Evolutionary conservation across 2,329 filamentous ascomycete genomes (phyloP).

Genomic region (Colletotrichum tropicale): DNA sequence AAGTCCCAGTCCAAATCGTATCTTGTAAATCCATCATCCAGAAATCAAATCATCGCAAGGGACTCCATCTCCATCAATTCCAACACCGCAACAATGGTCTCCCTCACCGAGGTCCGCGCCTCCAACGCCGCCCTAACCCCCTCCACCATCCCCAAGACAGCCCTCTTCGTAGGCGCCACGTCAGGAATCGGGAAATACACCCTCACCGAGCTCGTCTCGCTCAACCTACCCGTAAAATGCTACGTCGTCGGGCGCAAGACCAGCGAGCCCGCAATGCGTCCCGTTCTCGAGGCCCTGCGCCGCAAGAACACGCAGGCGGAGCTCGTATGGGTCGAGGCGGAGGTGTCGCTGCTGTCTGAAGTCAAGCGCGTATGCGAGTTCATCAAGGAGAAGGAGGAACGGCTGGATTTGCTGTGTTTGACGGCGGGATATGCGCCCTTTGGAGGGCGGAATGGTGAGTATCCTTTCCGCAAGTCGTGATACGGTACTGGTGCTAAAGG

Average conservation of each 20-base stretch:
- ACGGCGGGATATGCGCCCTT: conserved; percentile 48
- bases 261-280: conserved; percentile 30
- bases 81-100: conserved; percentile 32
- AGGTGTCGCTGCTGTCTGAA: conserved; percentile 50
- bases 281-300: conserved; percentile 40
- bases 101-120: conserved; percentile 35
- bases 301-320: conserved; percentile 41
- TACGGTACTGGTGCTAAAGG: too few relatives aligned
- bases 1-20: neutral
- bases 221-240: conserved; percentile 36
- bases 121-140: conserved; percentile 45
- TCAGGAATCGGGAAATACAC: conserved; percentile 50
- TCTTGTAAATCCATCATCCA: neutral
- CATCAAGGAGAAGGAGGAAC: conserved; percentile 40
- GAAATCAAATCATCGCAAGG: too few relatives aligned
- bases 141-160: conserved; percentile 36
- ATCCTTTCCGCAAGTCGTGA: rapidly evolving
- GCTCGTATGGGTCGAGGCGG: conserved; percentile 45
- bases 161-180: conserved; percentile 51
- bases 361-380: conserved; percentile 38
- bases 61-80: neutral
- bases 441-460: conserved; percentile 27
- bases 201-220: conserved; percentile 36
- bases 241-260: conserved; percentile 48
- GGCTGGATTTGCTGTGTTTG: conserved; percentile 47